Base-by-base conservation (phyloP, 2,329 filamentous ascomycete species). In the Tothia fuscella region DNA sequence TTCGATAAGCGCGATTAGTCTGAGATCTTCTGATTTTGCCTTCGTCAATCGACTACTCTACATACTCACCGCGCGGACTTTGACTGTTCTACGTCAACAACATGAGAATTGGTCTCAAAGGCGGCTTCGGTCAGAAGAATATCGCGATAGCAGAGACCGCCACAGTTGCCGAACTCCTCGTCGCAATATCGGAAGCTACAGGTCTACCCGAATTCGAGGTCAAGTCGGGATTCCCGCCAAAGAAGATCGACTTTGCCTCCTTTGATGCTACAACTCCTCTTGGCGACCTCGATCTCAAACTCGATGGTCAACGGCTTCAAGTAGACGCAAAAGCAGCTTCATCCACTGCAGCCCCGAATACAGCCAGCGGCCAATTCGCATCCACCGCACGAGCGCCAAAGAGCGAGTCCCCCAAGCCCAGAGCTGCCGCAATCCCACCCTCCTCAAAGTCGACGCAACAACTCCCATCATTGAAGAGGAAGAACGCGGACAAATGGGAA, bases 181-280 rank as follows among this genome's bases (percentile, higher is more conserved):
- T 68, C 3, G 66, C 73, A 38, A 77, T 88, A 52, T 69, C 68
- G 39, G 63, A 72, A 38, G 74, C 76, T 53, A 84, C 82, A 2
- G 73, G 73, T 4, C 67, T 89, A 13, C 53, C 67, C 5, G 66
- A 68, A 12, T 87, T 89, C 54, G 74, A 82, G 32, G 66, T 93
- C 47, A 94, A 91, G 66, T 85, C 81, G 61, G 86, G 86, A 26
- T 93, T 82, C 52, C 89, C 89, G 1, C 79, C 84, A 19, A 77
- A 80, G 54, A 67, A 76, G 1, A 70, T 96, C 13, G 68, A 76
- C 26, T 64, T 80, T 7, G 68, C 73, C 28, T 56, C 64, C 30
- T 69, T 71, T 22, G 67, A 74, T 44, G 57, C 61, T 49, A 54
- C 57, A 24, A 71, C 63, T 47, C 63, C 53, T 48, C 71, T 74